phyloP scores from a whole-genome alignment of 2,329 filamentous ascomycete species.

The Hypocreales sp. region DNA sequence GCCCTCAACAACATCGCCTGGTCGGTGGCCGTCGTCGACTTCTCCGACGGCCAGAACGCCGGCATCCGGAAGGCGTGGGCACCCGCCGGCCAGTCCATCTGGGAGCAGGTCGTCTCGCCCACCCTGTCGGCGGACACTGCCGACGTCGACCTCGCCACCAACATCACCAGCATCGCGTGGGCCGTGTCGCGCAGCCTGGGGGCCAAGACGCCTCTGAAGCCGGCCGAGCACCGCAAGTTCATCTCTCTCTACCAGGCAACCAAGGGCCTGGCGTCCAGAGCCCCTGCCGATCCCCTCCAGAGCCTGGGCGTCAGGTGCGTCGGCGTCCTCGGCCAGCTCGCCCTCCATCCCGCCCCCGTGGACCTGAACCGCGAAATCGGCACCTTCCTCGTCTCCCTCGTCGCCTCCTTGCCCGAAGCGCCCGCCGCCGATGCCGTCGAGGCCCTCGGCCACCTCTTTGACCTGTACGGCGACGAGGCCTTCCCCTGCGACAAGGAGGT shows the following conservation, averaged over 20 bases:
- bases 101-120: constrained; percentile 38
- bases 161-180: constrained; percentile 51
- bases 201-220: constrained; percentile 28
- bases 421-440: constrained; percentile 44
- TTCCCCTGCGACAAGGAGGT: constrained; percentile 42
- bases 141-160: constrained; percentile 44
- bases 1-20: constrained; percentile 53
- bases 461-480: constrained; percentile 49
- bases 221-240: constrained; percentile 44
- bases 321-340: constrained; percentile 49
- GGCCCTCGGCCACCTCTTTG: constrained; percentile 50
- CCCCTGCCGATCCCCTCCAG: constrained; percentile 39
- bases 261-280: constrained; percentile 14
- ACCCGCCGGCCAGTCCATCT: constrained; percentile 37
- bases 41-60: constrained; percentile 35
- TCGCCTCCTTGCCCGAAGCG: constrained; percentile 34
- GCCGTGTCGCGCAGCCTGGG: constrained; percentile 42
- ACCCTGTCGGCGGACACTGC: constrained; percentile 45
- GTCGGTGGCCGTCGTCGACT: constrained; percentile 47
- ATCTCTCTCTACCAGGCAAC: constrained; percentile 50
- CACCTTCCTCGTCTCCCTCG: constrained; percentile 41
- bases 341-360: constrained; percentile 35
- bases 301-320: constrained; percentile 50
- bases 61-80: constrained; percentile 38
- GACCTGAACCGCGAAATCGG: constrained; percentile 46